Conservation (phyloP, 768 basidiomycete genomes). For the Amanita thiersii region DNA sequence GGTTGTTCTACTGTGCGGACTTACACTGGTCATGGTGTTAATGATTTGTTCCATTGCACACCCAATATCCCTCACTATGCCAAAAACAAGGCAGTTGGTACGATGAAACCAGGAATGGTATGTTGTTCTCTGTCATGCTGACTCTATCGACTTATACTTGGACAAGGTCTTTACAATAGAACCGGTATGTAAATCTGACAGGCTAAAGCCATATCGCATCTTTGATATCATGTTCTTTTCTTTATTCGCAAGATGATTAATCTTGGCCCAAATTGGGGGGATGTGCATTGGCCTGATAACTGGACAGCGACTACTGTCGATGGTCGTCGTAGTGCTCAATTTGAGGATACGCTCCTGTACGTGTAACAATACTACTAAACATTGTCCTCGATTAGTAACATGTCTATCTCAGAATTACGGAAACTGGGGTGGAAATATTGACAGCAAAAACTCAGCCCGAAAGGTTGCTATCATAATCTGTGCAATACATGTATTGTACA, state of each 20-base stretch:
- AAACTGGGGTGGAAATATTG: slow-evolving; percentile 82
- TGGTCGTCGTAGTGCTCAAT: slow-evolving; percentile 89
- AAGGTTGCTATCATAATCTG: slow-evolving; percentile 10
- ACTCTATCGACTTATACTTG: slow-evolving; percentile 5
- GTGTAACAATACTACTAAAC: slow-evolving; percentile 25
- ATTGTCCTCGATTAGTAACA: slow-evolving; percentile 2
- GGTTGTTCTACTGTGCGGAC: slow-evolving; percentile 88
- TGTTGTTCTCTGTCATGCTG: slow-evolving; percentile 17
- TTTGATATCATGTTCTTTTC: slow-evolving; percentile 8
- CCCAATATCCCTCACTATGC: slow-evolving; percentile 95
- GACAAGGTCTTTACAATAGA: slow-evolving; percentile 66
- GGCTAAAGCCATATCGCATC: no score
- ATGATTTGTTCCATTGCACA: slow-evolving; percentile 74
- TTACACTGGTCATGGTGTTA: slow-evolving; percentile 89
- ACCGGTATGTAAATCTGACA: slow-evolving; percentile 38
- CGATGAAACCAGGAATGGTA: slow-evolving; percentile 93
- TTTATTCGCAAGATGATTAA: slow-evolving; percentile 73
- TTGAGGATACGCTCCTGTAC: slow-evolving; percentile 93
- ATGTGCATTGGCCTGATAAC: slow-evolving; percentile 86
- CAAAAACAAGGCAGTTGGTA: slow-evolving; percentile 87
- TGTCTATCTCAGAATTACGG: slow-evolving; percentile 62
- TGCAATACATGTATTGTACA: slow-evolving; percentile 4
- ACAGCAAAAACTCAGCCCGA: slow-evolving; percentile 43
- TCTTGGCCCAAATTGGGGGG: slow-evolving; percentile 67
- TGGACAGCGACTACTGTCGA: slow-evolving; percentile 96